phyloP scores from a whole-genome alignment of 2,329 filamentous ascomycete species.

The Coleophoma cylindrospora region DNA sequence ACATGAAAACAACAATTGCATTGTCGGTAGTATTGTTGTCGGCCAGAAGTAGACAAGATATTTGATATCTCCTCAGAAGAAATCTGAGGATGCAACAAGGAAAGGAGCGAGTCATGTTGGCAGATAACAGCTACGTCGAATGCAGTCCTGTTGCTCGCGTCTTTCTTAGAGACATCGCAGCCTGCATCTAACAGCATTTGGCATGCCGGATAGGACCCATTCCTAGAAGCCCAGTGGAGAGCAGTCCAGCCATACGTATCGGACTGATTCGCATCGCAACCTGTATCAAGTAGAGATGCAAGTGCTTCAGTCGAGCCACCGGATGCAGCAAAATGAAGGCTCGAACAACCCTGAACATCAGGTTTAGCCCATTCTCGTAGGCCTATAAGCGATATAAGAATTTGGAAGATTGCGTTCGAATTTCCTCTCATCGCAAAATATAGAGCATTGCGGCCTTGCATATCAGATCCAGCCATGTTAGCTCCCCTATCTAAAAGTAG shows the following conservation, averaged over 20 bases:
- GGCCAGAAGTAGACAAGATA: neutral
- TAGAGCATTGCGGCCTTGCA: slow-evolving; percentile 4
- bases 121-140: slow-evolving; percentile 5
- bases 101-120: slow-evolving; percentile 1
- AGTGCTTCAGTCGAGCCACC: slow-evolving; percentile 2
- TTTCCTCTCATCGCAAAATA: slow-evolving; percentile 4
- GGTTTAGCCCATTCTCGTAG: slow-evolving; percentile 4
- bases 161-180: slow-evolving; percentile 4
- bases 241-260: slow-evolving; percentile 8
- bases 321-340: slow-evolving; percentile 7
- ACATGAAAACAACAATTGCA: slow-evolving; percentile 8
- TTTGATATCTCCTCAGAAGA: neutral
- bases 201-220: slow-evolving; percentile 3
- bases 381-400: slow-evolving; percentile 1
- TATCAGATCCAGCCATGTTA: slow-evolving; percentile 6
- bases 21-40: neutral
- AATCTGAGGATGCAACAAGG: slow-evolving; percentile 1
- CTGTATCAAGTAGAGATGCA: slow-evolving; percentile 1
- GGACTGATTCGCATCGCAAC: slow-evolving; percentile 3
- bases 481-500: slow-evolving; percentile 11
- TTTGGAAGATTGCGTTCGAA: neutral
- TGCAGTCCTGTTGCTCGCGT: slow-evolving; percentile 3
- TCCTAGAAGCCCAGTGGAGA: slow-evolving; percentile 8
- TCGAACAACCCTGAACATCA: slow-evolving; percentile 6
- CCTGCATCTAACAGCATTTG: slow-evolving; percentile 4